These are phyloP conservation scores for Diaporthe nobilis DNA, from an alignment of 2,329 filamentous ascomycete species.

Conservation along the genomic window DNA sequence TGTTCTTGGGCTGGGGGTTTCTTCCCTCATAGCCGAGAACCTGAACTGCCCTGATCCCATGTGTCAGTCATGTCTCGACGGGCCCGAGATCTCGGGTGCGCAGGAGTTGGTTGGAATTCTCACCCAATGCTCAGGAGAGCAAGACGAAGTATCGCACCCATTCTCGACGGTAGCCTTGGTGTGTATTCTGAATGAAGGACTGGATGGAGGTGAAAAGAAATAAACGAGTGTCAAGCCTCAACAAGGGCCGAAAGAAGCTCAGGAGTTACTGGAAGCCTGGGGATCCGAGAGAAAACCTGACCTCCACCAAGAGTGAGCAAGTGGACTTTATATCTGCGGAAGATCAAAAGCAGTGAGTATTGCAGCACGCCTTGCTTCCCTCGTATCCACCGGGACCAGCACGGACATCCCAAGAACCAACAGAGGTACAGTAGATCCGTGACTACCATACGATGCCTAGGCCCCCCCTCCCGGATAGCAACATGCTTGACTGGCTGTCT, in stretches of 20 bases:
- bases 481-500: constrained; percentile 21
- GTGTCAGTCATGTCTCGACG: constrained; percentile 40
- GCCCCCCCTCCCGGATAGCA: constrained; percentile 2
- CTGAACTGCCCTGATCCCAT: constrained; percentile 28
- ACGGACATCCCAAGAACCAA: neutral
- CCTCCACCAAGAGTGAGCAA: neutral
- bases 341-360: neutral
- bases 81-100: neutral
- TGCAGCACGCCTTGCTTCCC: constrained; percentile 1
- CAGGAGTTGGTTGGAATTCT: neutral
- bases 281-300: neutral
- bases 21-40: constrained; percentile 36
- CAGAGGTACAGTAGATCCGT: neutral
- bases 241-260: constrained; percentile 33
- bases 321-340: constrained; percentile 31
- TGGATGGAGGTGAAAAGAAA: constrained; percentile 2
- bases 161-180: neutral
- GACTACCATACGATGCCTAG: constrained; percentile 10
- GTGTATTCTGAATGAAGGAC: neutral
- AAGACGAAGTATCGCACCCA: constrained; percentile 33
- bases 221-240: constrained; percentile 38
- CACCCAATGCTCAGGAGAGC: constrained; percentile 36
- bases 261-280: constrained; percentile 31
- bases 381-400: constrained; percentile 34
- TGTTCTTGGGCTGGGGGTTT: constrained; percentile 18